Percentiles rank a stretch among this genome's conserved stretches.
phyloP scores from a whole-genome alignment of 257 asterid species.

The Scutellaria galericulata region DNA sequence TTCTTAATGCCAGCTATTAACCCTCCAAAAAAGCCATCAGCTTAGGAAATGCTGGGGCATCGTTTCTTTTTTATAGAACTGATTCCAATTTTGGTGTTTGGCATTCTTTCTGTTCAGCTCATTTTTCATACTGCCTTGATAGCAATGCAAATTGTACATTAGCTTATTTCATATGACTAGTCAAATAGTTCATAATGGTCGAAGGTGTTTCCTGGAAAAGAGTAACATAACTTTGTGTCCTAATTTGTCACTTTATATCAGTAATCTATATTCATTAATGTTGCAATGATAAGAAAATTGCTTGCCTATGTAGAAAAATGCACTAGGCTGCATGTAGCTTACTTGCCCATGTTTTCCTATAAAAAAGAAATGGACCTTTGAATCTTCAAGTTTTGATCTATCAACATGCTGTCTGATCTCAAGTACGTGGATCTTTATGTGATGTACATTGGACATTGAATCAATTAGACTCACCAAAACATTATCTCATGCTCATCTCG shows the following conservation, averaged over 20 bases:
- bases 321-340: conserved; percentile 5
- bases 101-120: conserved; percentile 15
- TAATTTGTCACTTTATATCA: conserved; percentile 1
- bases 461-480: conserved; percentile 9
- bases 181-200: not conserved
- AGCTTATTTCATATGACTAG: conserved; percentile 2
- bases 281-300: conserved; percentile 6
- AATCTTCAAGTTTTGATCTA: too few species aligned
- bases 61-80: conserved; percentile 3
- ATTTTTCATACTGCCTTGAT: not conserved
- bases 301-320: not conserved
- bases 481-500: conserved; percentile 1
- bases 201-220: conserved; percentile 25
- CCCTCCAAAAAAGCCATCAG: not conserved
- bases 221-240: not conserved
- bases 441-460: conserved; percentile 14
- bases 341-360: conserved; percentile 10
- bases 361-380: not conserved
- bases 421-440: conserved; percentile 1
- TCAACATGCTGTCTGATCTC: not conserved
- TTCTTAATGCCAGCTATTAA: not conserved
- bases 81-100: conserved; percentile 12
- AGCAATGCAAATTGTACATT: conserved; percentile 1
- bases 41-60: not conserved
- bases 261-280: not conserved